A percentile compares a stretch with the other conserved stretches of the same genome.
These are phyloP conservation scores for Begonia fuchsioides DNA, from an alignment of 306 rosid genomes.

Conservation along the genomic window DNA sequence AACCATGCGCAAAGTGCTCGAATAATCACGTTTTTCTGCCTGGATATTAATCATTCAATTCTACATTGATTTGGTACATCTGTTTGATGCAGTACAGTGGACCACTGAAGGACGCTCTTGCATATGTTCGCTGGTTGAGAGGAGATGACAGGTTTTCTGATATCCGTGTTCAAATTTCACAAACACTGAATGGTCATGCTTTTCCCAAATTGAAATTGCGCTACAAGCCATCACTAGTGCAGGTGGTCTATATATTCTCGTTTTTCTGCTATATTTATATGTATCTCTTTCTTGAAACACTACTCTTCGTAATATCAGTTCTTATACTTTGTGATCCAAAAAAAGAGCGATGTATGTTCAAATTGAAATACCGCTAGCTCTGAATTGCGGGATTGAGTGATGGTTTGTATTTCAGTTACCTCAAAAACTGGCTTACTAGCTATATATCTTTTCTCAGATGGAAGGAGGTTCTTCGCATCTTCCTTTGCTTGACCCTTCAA, in stretches of 20 bases:
- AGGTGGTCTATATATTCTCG: conserved; percentile 30
- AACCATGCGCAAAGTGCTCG: not conserved
- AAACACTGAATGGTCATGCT: conserved; percentile 57
- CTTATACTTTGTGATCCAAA: no score
- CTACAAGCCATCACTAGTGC: conserved; percentile 78
- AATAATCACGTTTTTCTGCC: not conserved
- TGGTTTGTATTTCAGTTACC: conserved; percentile 10
- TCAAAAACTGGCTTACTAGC: not conserved
- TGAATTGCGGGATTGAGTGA: no score
- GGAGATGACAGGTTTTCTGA: conserved; percentile 60
- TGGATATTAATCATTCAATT: not conserved
- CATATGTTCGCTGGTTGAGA: conserved; percentile 71
- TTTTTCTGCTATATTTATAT: not conserved
- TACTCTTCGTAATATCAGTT: no score
- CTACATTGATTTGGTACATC: not conserved
- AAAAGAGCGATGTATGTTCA: no score
- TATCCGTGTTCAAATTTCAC: conserved; percentile 60
- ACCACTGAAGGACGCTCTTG: conserved; percentile 62
- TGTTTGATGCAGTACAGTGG: conserved; percentile 71
- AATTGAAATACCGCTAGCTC: no score
- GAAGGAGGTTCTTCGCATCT: conserved; percentile 66
- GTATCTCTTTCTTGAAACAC: no score
- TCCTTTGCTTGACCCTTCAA: conserved; percentile 70
- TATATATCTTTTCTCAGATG: conserved; percentile 26
- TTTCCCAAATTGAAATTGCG: conserved; percentile 83